Evolutionary conservation across 1,139 yeast species (phyloP), one percentile per base, ranked within the genome.

Genomic region (Yamadazyma oceani): DNA sequence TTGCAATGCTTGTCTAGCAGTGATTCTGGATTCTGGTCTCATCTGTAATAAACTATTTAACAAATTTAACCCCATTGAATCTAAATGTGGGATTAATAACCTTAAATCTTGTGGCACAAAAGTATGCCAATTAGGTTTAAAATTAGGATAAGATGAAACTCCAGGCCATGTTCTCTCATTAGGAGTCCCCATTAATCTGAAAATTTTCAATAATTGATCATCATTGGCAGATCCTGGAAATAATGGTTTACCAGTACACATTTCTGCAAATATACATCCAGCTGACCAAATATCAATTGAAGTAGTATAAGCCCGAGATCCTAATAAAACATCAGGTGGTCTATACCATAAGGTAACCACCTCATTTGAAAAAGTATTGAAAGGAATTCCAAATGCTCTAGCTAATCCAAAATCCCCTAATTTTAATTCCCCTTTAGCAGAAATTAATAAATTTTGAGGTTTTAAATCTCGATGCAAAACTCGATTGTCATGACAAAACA

Each of bases 211-310:
- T 54, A 92, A 70, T 61, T 92, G 97, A 63, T 92, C 98, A 41
- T 92, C 97, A 59, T 92, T 94, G 32, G 95, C 88, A 7, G 94
- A 80, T 3, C 99, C 99, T 1, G 98, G 96, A 60, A 92, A 92
- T 40, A 92, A 67, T 0, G 99, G 97, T 52, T 92, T 83, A n/a
- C 98, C 98, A 8, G 96, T 87, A 51, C 92, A 84, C 98, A 92
- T 92, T 60, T 92, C 99, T 1, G 97, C 97, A 58, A 92, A 74
- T 39, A 92, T 92, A 64, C 98, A 92, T 10, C 99, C 99, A 16
- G 96, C 95, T 21, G 97, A 88, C 99, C 99, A 92, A 65, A 92
- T 89, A 62, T 92, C 99, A 46, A 92, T 92, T 1, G 96, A 87
- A 0, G 98, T 92, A 23, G 96, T 85, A 62, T 92, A 92, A 35